Evolutionary conservation across 1,284 basidiomycete genomes (phyloP).

Genomic region (Ceratobasidium sp.): DNA sequence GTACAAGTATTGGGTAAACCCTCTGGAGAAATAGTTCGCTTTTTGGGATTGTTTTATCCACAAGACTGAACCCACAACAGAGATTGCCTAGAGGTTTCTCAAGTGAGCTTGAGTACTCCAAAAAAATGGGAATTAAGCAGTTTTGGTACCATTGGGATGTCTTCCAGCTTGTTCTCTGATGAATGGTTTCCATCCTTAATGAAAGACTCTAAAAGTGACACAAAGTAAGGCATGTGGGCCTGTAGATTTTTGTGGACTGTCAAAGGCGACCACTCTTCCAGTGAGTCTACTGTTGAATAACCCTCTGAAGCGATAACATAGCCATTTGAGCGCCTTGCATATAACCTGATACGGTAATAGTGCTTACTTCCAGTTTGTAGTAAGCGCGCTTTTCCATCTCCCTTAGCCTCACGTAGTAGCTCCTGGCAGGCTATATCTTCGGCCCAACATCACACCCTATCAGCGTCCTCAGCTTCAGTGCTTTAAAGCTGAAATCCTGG

Average conservation of each 20-base stretch:
- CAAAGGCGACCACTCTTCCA: not conserved
- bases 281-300: not conserved
- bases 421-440: not conserved
- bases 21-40: not conserved
- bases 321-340: too few species aligned
- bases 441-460: not conserved
- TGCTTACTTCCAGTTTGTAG: too few species aligned
- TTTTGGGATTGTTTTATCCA: not conserved
- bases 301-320: not conserved
- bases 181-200: not conserved
- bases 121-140: too few species aligned
- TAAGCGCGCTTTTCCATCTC: not conserved
- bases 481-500: not conserved
- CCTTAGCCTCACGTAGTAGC: not conserved
- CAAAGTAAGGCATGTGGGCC: not conserved
- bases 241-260: not conserved
- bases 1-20: not conserved
- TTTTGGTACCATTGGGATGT: not conserved
- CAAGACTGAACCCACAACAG: not conserved
- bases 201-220: not conserved
- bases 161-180: not conserved
- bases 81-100: not conserved
- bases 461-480: not conserved
- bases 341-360: not conserved
- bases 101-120: too few species aligned